Percentiles rank a stretch among this genome's conserved stretches.
These are phyloP conservation scores for Penicillium flavigenum DNA, from an alignment of 495 filamentous ascomycete species.

Conservation along the genomic window DNA sequence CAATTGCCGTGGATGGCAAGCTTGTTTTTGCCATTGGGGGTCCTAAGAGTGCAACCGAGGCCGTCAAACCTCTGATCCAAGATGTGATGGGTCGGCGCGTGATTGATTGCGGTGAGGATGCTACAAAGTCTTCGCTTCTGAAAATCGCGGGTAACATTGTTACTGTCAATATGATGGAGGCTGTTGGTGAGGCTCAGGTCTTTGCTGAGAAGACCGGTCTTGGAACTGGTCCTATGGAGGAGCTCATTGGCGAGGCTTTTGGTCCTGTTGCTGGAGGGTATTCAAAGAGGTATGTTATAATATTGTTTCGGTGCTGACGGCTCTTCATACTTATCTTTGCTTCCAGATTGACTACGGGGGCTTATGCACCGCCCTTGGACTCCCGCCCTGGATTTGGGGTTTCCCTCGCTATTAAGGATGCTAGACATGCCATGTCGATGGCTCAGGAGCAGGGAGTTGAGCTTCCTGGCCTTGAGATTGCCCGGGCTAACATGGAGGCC, in stretches of 20 bases:
- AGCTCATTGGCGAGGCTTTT: conserved; percentile 52
- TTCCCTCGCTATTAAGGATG: conserved; percentile 49
- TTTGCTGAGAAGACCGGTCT: conserved; percentile 56
- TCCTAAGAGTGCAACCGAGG: conserved; percentile 33
- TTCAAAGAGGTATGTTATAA: conserved; percentile 41
- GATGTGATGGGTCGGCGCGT: conserved; percentile 48
- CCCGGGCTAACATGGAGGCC: conserved; percentile 42
- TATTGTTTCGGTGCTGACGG: background rate
- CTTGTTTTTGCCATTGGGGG: conserved; percentile 50
- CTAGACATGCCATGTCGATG: conserved; percentile 41
- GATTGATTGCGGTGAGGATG: conserved; percentile 50
- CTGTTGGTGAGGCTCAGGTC: conserved; percentile 54
- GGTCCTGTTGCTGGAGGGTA: conserved; percentile 50
- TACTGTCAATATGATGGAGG: conserved; percentile 50
- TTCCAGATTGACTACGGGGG: conserved; percentile 44
- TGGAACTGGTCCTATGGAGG: conserved; percentile 49
- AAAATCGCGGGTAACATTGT: conserved; percentile 53
- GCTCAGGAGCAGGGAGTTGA: conserved; percentile 36
- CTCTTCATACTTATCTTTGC: background rate
- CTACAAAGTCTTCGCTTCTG: conserved; percentile 44
- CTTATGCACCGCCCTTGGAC: conserved; percentile 44
- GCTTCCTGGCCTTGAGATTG: conserved; percentile 40
- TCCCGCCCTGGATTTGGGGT: conserved; percentile 48
- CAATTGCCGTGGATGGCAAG: conserved; percentile 45
- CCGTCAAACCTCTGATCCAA: conserved; percentile 45